These are phyloP conservation scores for Albophoma yamanashiensis DNA, from an alignment of 2,329 filamentous ascomycete genomes.

Conservation along the genomic window DNA sequence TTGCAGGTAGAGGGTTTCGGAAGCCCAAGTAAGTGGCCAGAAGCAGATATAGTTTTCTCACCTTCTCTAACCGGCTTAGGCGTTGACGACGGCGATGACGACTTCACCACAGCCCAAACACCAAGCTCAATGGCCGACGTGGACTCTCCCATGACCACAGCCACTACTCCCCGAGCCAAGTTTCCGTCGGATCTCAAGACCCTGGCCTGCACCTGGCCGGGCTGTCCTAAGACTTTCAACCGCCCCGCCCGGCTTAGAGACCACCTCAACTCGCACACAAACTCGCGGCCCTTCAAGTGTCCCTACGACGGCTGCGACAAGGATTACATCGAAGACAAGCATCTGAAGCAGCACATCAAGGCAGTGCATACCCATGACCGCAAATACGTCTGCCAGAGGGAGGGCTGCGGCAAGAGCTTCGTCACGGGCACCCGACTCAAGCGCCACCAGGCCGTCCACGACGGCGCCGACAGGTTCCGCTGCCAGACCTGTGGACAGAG, in stretches of 20 bases:
- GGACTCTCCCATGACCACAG: slow-evolving; percentile 20
- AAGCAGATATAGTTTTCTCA: background rate
- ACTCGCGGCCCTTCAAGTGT: slow-evolving; percentile 72
- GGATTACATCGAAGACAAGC: slow-evolving; percentile 75
- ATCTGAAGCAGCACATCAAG: slow-evolving; percentile 77
- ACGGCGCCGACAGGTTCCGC: slow-evolving; percentile 60
- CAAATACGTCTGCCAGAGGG: slow-evolving; percentile 59
- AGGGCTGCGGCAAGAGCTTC: slow-evolving; percentile 70
- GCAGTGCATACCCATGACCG: slow-evolving; percentile 65
- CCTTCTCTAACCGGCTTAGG: slow-evolving; percentile 7
- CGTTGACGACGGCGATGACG: slow-evolving; percentile 22
- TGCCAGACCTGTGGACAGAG: slow-evolving; percentile 67
- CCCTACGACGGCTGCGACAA: slow-evolving; percentile 63
- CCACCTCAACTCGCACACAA: slow-evolving; percentile 76
- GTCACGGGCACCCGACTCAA: slow-evolving; percentile 68
- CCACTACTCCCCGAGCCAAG: slow-evolving; percentile 34
- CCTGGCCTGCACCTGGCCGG: slow-evolving; percentile 61
- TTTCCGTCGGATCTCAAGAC: slow-evolving; percentile 67
- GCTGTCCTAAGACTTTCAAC: slow-evolving; percentile 78
- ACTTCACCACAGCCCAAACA: slow-evolving; percentile 18
- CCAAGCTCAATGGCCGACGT: slow-evolving; percentile 20
- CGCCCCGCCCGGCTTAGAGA: slow-evolving; percentile 70
- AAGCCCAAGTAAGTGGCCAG: slow-evolving; percentile 11
- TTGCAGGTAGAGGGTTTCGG: slow-evolving; percentile 8
- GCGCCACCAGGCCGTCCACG: slow-evolving; percentile 67